These are phyloP conservation scores for Tylopilus plumbeoviolaceoides DNA, from an alignment of 768 basidiomycete species.

Conservation along the genomic window DNA sequence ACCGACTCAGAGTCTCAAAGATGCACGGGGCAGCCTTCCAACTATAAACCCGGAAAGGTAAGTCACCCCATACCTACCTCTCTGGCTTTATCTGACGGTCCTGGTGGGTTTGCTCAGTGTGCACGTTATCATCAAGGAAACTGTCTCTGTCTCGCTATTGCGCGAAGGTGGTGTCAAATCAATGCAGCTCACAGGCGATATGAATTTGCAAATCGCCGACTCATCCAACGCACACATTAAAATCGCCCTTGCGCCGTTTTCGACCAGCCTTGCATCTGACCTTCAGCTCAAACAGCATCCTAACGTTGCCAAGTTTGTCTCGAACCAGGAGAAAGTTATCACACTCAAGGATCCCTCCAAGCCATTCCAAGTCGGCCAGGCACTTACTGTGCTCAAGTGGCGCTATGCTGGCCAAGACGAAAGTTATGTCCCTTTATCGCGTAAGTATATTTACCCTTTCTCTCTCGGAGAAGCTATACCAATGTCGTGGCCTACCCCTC, in stretches of 20 bases:
- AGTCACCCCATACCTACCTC: neutral
- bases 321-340: constrained; percentile 62
- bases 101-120: constrained; percentile 47
- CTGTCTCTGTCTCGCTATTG: constrained; percentile 71
- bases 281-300: constrained; percentile 98
- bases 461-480: neutral
- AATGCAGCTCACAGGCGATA: constrained; percentile 91
- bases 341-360: constrained; percentile 80
- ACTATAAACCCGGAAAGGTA: constrained; percentile 77
- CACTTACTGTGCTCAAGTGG: constrained; percentile 90
- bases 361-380: constrained; percentile 84
- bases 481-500: neutral
- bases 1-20: constrained; percentile 39
- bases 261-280: constrained; percentile 57
- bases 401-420: constrained; percentile 88
- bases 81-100: neutral
- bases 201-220: constrained; percentile 86
- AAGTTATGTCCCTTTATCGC: constrained; percentile 83
- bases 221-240: constrained; percentile 66
- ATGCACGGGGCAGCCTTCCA: constrained; percentile 63
- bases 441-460: constrained; percentile 43
- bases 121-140: constrained; percentile 83
- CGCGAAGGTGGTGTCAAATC: constrained; percentile 89
- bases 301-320: constrained; percentile 82
- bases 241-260: constrained; percentile 55